Conservation (phyloP, 1,284 basidiomycete genomes). For the Ganoderma lingzhi region DNA sequence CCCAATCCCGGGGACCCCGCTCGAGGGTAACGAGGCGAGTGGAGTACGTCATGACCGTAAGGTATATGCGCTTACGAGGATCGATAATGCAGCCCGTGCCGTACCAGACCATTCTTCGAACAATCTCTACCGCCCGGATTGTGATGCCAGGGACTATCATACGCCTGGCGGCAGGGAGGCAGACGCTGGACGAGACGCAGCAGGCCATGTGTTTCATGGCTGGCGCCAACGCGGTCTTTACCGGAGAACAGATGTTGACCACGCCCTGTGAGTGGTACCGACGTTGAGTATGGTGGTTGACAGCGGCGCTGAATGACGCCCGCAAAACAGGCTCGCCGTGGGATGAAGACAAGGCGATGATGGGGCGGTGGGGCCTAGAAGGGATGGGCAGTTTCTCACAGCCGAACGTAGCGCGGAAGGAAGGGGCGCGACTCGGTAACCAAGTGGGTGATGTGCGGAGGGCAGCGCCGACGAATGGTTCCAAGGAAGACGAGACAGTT, state of each 20-base stretch:
- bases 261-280: slow-evolving; percentile 80
- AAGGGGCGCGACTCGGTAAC: slow-evolving; percentile 45
- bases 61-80: slow-evolving; percentile 5
- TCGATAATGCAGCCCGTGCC: slow-evolving; percentile 66
- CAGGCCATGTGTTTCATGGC: slow-evolving; percentile 99
- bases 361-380: slow-evolving; percentile 90
- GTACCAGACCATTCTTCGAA: slow-evolving; percentile 89
- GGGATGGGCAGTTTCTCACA: slow-evolving; percentile 92
- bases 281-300: slow-evolving; percentile 11
- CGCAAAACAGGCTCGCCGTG: slow-evolving; percentile 73
- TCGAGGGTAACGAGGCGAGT: slow-evolving; percentile 74
- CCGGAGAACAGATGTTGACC: slow-evolving; percentile 96
- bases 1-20: slow-evolving; percentile 78
- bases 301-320: slow-evolving; percentile 26
- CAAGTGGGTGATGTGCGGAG: slow-evolving; percentile 14
- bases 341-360: slow-evolving; percentile 97
- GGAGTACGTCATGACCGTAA: slow-evolving; percentile 2
- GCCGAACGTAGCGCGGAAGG: slow-evolving; percentile 53
- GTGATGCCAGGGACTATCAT: slow-evolving; percentile 95
- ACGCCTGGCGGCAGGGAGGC: slow-evolving; percentile 93
- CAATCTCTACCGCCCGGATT: slow-evolving; percentile 94
- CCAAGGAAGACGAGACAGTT: slow-evolving; percentile 19
- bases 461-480: slow-evolving; percentile 12
- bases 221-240: slow-evolving; percentile 98
- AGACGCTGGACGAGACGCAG: slow-evolving; percentile 90